Evolutionary conservation across 371 early-diverging fungal species (phyloP), one percentile per base, ranked within the genome.

Genomic region (Fennellomyces sp.): DNA sequence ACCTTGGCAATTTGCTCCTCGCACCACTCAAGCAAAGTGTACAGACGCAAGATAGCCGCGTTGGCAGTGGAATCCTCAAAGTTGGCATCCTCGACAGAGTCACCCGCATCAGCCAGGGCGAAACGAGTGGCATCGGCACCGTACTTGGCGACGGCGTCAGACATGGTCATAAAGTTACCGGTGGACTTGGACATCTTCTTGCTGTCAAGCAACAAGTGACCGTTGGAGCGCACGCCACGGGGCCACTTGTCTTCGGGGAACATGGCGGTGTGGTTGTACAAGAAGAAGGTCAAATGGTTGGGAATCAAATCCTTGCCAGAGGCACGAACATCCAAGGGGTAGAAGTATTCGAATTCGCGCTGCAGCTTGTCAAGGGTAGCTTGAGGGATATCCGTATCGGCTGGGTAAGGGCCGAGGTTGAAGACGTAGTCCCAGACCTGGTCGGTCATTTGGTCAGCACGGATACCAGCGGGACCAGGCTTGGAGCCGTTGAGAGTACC

Each of bases 171-270:
- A 70, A 97, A 99, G 88, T 99, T 99, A 49, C 99, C 99, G n/a
- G 97, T 97, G 42, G 94, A 94, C 85, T 99, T 99, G 70, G 96
- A 90, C 99, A 99, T 99, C 88, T 99, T 99, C 52, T 96, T 94
- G 56, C 89, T 81, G 81, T 99, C 99, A 60, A 99, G 77, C 80
- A 99, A 76, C 78, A 99, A 82, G 76, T 99, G 98, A 35, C 99
- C 99, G 82, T 99, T 99, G 63, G 92, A 89, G 53, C 98, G 95
- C 49, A 99, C 84, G 60, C 84, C 86, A 29, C 76, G 81, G 3
- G 99, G 99, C 99, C 99, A 99, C 65, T 91, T 84, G 41, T 88
- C 78, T 73, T 92, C 87, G 45, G 93, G 92, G 90, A 99, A 99
- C 49, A 99, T 75, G 25, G 99, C 98, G 27, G 94, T 92, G 80